Base-by-base conservation (phyloP, 2,329 filamentous ascomycete genomes). In the Arthrobotrys conoides region DNA sequence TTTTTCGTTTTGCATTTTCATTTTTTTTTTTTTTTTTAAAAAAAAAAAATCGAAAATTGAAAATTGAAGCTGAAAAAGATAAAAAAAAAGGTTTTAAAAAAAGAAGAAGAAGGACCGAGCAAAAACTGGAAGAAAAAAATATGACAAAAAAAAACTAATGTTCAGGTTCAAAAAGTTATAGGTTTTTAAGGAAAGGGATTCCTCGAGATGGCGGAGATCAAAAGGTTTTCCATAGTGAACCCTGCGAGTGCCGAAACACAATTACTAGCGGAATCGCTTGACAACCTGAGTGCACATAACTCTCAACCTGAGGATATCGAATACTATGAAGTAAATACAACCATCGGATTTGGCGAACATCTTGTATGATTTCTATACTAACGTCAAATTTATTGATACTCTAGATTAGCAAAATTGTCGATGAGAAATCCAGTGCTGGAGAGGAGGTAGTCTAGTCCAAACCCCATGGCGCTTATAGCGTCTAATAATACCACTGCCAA, bases 381-480 rank as follows among this genome's bases (percentile, higher is more conserved):
- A 46, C 6, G 20, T 46, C 16, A 18, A 44, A 20, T 57, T 33
- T 41, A 9, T 66, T 38, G 22, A 9, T 33, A 44, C 38, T 36
- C 8, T 30, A 78, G 75, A 64, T 78, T 0, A 69, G 36, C 4
- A 78, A 78, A 59, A 72, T 78, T 30, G 51, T 78, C 14, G 63
- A 46, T 48, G 75, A 78, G 27, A 64, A 72, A 36, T 20, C 27
- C 5, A 41, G 63, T 30, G 18, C 18, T 2, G 16, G 36, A 20
- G 57, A 41, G 12, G 38, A 63, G 10, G 68, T 78, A 78, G 10
- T 63, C 16, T 49, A 24, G 16, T 14, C 44, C 9, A 27, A 30
- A 3, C 27, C 22, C 3, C 36, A 18, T 1, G 5, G 67, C 63
- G 53, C 38, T 48, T 69, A 30, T 49, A 18, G 66, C 61, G 67